These are phyloP conservation scores for Skeletonema tropicum DNA, from an alignment of 108 stramenopile genomes.

Conservation along the genomic window DNA sequence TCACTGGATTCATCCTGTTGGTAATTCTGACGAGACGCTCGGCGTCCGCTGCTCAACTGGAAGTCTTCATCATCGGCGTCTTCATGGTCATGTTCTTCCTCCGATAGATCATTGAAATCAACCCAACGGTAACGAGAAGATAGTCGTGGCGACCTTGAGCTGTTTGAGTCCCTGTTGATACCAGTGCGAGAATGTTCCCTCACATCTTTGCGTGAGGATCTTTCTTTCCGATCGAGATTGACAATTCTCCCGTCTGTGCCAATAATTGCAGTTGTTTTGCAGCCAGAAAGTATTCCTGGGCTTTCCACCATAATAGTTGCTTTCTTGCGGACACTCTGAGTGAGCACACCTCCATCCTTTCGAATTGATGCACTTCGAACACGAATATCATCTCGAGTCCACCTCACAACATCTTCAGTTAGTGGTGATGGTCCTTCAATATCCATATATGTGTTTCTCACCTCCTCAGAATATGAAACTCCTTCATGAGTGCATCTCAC, in stretches of 20 bases:
- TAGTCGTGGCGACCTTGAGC: conserved; percentile 20
- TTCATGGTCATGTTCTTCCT: conserved; percentile 55
- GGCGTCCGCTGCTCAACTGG: conserved; percentile 19
- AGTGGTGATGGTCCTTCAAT: conserved; percentile 67
- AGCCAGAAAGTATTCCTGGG: conserved; percentile 20
- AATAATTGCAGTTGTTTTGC: conserved; percentile 30
- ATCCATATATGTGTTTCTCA: conserved; percentile 54
- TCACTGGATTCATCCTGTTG: conserved; percentile 45
- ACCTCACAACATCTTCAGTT: conserved; percentile 33
- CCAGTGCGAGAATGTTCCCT: conserved; percentile 9
- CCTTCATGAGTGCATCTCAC: conserved; percentile 76
- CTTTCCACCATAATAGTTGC: conserved; percentile 28
- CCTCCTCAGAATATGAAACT: conserved; percentile 47
- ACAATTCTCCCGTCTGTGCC: conserved; percentile 24
- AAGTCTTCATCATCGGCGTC: conserved; percentile 75
- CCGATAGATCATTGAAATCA: conserved; percentile 59
- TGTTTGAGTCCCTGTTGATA: conserved; percentile 7
- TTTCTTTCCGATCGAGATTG: background rate
- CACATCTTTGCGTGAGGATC: background rate
- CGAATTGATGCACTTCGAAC: conserved; percentile 7
- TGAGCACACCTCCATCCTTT: conserved; percentile 36
- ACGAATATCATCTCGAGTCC: conserved; percentile 51
- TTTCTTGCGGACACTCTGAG: conserved; percentile 25
- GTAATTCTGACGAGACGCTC: conserved; percentile 35
- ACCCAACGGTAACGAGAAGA: conserved; percentile 66